These are phyloP conservation scores for Tribonema minus DNA, from an alignment of 108 stramenopile species.

Conservation along the genomic window DNA sequence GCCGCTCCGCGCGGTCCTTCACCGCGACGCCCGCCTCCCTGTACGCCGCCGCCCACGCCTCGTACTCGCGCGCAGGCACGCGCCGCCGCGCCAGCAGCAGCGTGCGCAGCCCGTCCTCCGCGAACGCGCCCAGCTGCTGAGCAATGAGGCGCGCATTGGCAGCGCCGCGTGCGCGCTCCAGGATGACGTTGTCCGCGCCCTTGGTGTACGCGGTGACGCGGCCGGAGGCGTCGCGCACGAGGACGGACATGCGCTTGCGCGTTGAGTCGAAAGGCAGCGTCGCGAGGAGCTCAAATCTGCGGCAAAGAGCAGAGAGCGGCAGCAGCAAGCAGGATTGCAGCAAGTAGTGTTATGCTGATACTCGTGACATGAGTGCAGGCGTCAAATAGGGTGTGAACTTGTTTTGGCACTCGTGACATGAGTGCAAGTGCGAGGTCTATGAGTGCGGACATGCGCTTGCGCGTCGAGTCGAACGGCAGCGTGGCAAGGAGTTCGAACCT, in stretches of 20 bases:
- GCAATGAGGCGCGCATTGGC: slow-evolving; percentile 10
- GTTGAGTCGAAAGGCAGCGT: slow-evolving; percentile 48
- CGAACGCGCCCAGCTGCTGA: slow-evolving; percentile 47
- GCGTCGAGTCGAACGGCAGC: slow-evolving; percentile 46
- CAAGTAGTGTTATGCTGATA: too few relatives aligned
- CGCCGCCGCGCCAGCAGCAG: slow-evolving; percentile 48
- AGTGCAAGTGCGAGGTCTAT: too few relatives aligned
- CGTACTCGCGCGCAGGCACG: slow-evolving; percentile 7
- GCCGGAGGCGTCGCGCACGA: too few relatives aligned
- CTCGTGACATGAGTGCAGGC: too few relatives aligned
- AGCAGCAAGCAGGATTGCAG: too few relatives aligned
- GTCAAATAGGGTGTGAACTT: too few relatives aligned
- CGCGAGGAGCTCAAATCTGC: slow-evolving; percentile 43
- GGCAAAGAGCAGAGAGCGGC: too few relatives aligned
- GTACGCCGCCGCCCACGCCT: slow-evolving; percentile 13
- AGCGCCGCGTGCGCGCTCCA: slow-evolving; percentile 20
- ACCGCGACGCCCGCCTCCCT: slow-evolving; percentile 15
- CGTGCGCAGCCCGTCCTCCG: slow-evolving; percentile 59
- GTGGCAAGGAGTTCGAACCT: slow-evolving; percentile 43
- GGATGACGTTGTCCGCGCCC: slow-evolving; percentile 60
- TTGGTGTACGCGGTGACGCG: too few relatives aligned
- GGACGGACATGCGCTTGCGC: slow-evolving; percentile 56
- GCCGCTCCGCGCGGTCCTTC: slow-evolving; percentile 2
- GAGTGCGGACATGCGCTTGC: slow-evolving; percentile 56
- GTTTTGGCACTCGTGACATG: too few relatives aligned